Evolutionary conservation across 2,329 filamentous ascomycete species (phyloP).

Genomic region (Sporothrix schenckii): DNA sequence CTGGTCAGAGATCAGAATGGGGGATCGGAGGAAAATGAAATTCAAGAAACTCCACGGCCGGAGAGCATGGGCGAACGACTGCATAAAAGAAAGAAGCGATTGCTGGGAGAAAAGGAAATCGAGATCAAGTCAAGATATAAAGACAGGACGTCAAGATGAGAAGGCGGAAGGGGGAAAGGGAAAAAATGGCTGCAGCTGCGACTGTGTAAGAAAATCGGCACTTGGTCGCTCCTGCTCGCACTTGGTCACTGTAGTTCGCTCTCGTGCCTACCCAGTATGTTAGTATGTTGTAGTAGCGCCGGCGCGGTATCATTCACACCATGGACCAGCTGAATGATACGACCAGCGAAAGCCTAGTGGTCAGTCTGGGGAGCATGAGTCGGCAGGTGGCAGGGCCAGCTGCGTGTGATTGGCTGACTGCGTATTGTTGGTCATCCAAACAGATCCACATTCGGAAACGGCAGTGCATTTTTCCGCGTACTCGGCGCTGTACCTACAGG

Average conservation of each 20-base stretch:
- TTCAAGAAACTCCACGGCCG: slow-evolving; percentile 10
- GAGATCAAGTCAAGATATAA: not conserved
- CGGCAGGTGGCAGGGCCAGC: slow-evolving; percentile 12
- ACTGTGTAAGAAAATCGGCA: slow-evolving; percentile 28
- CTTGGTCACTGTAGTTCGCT: not conserved
- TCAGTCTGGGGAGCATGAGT: slow-evolving; percentile 15
- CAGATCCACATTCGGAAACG: slow-evolving; percentile 23
- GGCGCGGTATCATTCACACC: not conserved
- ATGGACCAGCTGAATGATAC: not conserved
- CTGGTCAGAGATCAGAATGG: not conserved
- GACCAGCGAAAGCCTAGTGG: not conserved
- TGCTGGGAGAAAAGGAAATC: not conserved
- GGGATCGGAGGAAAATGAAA: slow-evolving; percentile 14
- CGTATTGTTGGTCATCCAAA: slow-evolving; percentile 3
- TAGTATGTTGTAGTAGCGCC: not conserved
- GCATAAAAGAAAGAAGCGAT: slow-evolving; percentile 6
- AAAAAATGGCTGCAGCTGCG: slow-evolving; percentile 25
- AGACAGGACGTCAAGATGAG: not conserved
- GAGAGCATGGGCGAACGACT: slow-evolving; percentile 15
- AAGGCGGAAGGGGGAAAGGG: slow-evolving; percentile 22
- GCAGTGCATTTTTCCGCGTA: slow-evolving; percentile 27
- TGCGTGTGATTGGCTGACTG: slow-evolving; percentile 24
- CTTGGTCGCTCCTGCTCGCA: slow-evolving; percentile 14
- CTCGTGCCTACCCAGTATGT: slow-evolving; percentile 11
- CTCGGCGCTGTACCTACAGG: not conserved